Evolutionary conservation across 2,329 filamentous ascomycete genomes (phyloP), one percentile per base, ranked within the genome.

Genomic region (Aspergillus sp.): DNA sequence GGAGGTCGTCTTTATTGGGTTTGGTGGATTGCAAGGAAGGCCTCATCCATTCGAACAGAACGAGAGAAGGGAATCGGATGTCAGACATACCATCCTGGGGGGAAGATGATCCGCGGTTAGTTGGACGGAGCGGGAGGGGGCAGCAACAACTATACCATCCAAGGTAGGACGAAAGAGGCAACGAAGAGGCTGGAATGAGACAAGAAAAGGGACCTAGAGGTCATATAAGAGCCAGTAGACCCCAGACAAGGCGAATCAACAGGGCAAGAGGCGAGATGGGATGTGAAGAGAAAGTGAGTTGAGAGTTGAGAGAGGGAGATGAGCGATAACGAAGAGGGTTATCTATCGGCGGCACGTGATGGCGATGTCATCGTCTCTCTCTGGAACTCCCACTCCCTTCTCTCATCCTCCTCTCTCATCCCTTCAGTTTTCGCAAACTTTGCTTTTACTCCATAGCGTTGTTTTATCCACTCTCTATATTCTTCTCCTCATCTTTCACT

Each of bases 81-180:
- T 11, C 32, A 41, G 9, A 52, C 50, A 14, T 47, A 52, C 50
- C 50, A 52, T 52, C 20, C 50, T 52, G 49, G 2, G 11, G 25
- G 13, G 4, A 43, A 41, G 21, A 41, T 16, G 46, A 48, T 25
- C 32, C 20, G 29, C 50, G 44, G 45, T 52, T 52, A 52, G 44
- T 52, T 47, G 25, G 42, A 23, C 4, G 41, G 32, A 10, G 19
- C 17, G n/a, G 32, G 16, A 16, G 19, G 23, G 7, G n/a, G 32
- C 21, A 42, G 20, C 14, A 42, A 25, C n/a, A 41, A 47, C 45
- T 52, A 46, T 52, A 47, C 45, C 44, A 36, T 44, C 41, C n/a
- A 9, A 29, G 17, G 34, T 38, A 13, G 16, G 10, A 41, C 13
- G 5, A 41, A 2, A 42, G 16, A 43, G 19, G n/a, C n/a, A 19